Base-by-base conservation (phyloP, 768 basidiomycete species). In the Dacryopinax spathularia region DNA sequence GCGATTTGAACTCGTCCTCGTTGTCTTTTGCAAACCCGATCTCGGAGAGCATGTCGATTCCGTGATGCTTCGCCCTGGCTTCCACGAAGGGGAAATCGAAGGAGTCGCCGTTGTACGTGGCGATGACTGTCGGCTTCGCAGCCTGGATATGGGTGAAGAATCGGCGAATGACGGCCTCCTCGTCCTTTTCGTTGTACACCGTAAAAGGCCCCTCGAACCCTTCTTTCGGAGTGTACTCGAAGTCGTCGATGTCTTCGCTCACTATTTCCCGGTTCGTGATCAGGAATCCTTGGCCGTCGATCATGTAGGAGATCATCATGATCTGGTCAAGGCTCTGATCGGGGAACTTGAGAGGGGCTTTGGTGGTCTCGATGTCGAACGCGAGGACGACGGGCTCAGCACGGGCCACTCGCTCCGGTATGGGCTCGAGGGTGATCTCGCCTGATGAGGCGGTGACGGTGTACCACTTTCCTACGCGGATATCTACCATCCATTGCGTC, bases 231-330 rank as follows among this genome's bases (percentile, higher is more conserved):
- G 96, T 98, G 72, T 98, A 98, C 73, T 98, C 96, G 70, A 99
- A 98, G 72, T 99, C 89, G 41, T 96, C 93, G 66, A 99, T 97
- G 70, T 98, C 91, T 71, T 97, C 94, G 65, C 88, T 86, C 64
- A 98, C 91, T 60, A 98, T 97, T 68, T 99, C 96, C 41, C 96
- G 82, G 70, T 98, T 98, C 22, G 92, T 96, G 74, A 99, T 97
- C 66, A 99, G 82, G 72, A 89, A 99, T 0, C 96, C 96, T 73
- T 94, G 91, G 0, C 93, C 95, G 72, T 99, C 96, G 18, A 99
- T 79, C 94, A 99, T 98, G 75, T 98, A 99, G 43, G 96, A 99
- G 67, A 99, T 98, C 96, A 99, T 99, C 95, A 99, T 99, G 69
- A 99, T 92, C 72, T 97, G 94, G 77, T 98, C 96, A 27, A 91